Evolutionary conservation across 1,284 basidiomycete species (phyloP).

Genomic region (Tilletia setariae): DNA sequence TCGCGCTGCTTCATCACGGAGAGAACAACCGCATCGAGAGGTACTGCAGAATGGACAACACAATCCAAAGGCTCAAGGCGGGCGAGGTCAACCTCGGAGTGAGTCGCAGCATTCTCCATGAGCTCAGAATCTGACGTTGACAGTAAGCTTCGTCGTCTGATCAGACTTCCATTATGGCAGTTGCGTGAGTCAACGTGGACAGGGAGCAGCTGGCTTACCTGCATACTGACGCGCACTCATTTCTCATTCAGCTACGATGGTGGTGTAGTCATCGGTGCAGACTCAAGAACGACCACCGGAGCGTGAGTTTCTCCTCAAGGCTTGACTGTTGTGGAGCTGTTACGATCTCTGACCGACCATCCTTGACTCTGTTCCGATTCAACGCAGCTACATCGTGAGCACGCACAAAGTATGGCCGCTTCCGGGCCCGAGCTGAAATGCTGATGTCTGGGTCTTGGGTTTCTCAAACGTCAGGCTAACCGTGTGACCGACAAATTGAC

Average conservation of each 20-base stretch:
- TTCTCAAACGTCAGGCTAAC: slow-evolving; percentile 67
- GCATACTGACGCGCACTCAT: too few species aligned
- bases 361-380: neutral
- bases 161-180: slow-evolving; percentile 95
- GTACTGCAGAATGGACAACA: neutral
- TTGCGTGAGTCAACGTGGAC: slow-evolving; percentile 60
- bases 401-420: too few species aligned
- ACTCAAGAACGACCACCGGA: slow-evolving; percentile 93
- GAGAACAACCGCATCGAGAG: neutral
- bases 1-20: slow-evolving; percentile 1
- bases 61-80: slow-evolving; percentile 40
- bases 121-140: neutral
- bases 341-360: neutral
- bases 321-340: neutral
- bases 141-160: neutral
- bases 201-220: too few species aligned
- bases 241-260: slow-evolving; percentile 65
- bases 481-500: slow-evolving; percentile 98
- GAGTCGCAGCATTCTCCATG: slow-evolving; percentile 19
- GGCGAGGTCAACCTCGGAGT: slow-evolving; percentile 54
- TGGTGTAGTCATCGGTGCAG: slow-evolving; percentile 93
- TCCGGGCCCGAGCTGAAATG: slow-evolving; percentile 7
- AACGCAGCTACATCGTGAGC: slow-evolving; percentile 7
- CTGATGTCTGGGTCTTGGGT: neutral
- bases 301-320: slow-evolving; percentile 38